Percentiles rank a stretch among this genome's conserved stretches.
Evolutionary conservation across 495 filamentous ascomycete genomes (phyloP).

Genomic region (Aspergillus bertholletiae): DNA sequence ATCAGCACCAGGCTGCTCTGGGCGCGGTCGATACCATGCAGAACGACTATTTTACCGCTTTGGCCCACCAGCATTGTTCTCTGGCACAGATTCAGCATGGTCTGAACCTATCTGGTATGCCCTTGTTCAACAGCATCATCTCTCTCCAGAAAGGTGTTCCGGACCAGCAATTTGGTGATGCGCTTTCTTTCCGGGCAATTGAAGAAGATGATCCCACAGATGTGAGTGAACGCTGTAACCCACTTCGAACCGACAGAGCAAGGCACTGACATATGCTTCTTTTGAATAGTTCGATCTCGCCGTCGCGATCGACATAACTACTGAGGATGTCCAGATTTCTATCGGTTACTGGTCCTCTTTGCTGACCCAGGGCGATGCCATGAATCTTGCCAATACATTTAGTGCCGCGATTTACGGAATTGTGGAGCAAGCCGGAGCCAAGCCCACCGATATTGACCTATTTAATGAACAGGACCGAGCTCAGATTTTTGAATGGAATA

Average conservation of each 20-base stretch:
- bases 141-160: conserved; percentile 4
- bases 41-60: neutral
- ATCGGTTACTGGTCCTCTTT: neutral
- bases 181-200: neutral
- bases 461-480: neutral
- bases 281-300: neutral
- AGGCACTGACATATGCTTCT: neutral
- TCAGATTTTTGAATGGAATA: neutral
- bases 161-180: neutral
- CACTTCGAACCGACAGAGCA: neutral
- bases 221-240: neutral
- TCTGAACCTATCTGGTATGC: neutral
- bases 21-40: neutral
- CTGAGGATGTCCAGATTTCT: neutral
- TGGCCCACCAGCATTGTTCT: neutral
- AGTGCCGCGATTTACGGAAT: neutral
- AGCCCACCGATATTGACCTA: neutral
- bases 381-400: neutral
- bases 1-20: neutral
- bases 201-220: conserved; percentile 6
- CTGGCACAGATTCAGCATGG: conserved; percentile 3
- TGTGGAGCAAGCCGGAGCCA: neutral
- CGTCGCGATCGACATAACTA: neutral
- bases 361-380: neutral
- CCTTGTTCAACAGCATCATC: conserved; percentile 12